Evolutionary conservation across 2,329 filamentous ascomycete genomes (phyloP), one percentile per base, ranked within the genome.

Genomic region (Diaporthe australafricana): DNA sequence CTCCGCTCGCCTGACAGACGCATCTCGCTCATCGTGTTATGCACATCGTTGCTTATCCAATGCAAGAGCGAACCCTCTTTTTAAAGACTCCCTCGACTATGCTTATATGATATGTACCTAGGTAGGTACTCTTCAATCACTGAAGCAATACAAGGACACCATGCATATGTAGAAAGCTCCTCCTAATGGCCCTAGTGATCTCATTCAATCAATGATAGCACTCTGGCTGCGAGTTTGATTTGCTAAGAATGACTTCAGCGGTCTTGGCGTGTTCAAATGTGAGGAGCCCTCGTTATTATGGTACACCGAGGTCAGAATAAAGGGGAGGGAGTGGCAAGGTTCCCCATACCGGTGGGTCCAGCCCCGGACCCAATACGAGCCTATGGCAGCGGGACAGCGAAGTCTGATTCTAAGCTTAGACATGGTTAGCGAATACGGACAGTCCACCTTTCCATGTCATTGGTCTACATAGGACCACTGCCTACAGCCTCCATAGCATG

Each of bases 281-380:
- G 22, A 30, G n/a, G n/a, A 5, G 25, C 16, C 20, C 27, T 45
- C 38, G 22, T 16, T 22, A 32, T 20, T 14, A 22, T 62, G 25
- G 56, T 17, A 47, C 1, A 47, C 57, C 57, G 40, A 63, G 57
- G 57, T 63, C 40, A 63, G 22, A 63, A 62, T 47, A 47, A 63
- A 35, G 40, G 40, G 57, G 57, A 63, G 57, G 56, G 57, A 47
- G 40, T 45, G 56, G 56, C 57, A 63, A 47, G 40, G 57, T 63
- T 63, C 56, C 57, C 57, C 57, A 35, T 63, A 63, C 25, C 7
- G 40, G 57, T 47, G 57, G 57, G 27, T 32, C 57, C 57, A 16
- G 57, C 40, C 57, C 40, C 40, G 27, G 57, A 63, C 57, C 27
- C 40, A 63, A 63, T 47, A 63, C 40, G 57, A 63, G 57, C 25